Base-by-base conservation (phyloP, 2,329 filamentous ascomycete genomes). In the Aspergillus sp. region DNA sequence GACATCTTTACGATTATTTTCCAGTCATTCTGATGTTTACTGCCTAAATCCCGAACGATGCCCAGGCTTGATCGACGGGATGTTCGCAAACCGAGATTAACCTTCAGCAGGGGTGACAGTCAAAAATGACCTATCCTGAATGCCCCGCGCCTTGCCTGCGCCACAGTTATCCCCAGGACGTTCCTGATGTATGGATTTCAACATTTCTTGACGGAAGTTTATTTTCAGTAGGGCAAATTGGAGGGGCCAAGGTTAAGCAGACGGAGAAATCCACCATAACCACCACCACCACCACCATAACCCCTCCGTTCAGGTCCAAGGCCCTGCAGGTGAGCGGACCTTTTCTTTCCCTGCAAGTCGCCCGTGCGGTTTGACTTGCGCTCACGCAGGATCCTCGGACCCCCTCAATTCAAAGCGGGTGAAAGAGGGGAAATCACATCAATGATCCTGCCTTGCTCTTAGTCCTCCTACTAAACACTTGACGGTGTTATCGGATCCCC, bases 251-350 rank as follows among this genome's bases (percentile, higher is more conserved):
- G 36, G 32, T 8, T 36, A 39, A 51, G 8, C 27, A 41, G 27
- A 30, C 27, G 23, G 42, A 42, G 38, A 50, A 13, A 38, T 36
- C 11, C 7, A 44, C 4, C 30, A 47, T 39, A 11, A 39, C 19
- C 41, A 39, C 21, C 17, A 17, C 38, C 11, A 32, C 30, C 11
- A 32, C 32, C 11, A 39, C 25, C 15, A 38, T 13, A 23, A 30
- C 62, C 52, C 57, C 42, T 54, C 47, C 25, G 25, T 17, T 21
- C 50, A 57, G 50, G 27, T 36, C 54, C n/a, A 44, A 32, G 47
- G 54, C 53, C 50, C 57, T 61, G 59, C 59, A 63, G 54, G 60
- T 59, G 64, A 58, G 64, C 62, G 62, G 62, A 52, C 60, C 62
- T 58, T 51, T 61, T 58, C 42, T 61, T 51, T 60, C 54, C 36